Evolutionary conservation across 2,329 filamentous ascomycete species (phyloP).

Genomic region (Coniochaeta sp.): DNA sequence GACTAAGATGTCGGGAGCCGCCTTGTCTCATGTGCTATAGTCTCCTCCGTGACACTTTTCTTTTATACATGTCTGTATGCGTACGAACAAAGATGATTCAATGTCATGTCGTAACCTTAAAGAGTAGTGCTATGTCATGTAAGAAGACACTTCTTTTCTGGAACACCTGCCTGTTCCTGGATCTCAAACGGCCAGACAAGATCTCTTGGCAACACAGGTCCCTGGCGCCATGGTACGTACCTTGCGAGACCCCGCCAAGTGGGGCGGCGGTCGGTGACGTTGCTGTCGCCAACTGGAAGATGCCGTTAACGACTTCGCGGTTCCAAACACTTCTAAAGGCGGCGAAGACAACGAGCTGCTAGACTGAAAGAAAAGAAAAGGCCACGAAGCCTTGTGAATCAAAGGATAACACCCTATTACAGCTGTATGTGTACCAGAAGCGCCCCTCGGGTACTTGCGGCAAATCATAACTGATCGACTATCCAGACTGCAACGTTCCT

Average conservation of each 20-base stretch:
- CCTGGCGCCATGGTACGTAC: not conserved
- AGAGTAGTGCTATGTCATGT: not conserved
- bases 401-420: not conserved
- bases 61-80: not conserved
- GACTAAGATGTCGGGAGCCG: not conserved
- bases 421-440: not conserved
- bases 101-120: too few relatives aligned
- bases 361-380: not conserved
- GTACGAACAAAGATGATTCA: not conserved
- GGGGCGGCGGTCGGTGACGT: not conserved
- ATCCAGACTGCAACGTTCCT: conserved; percentile 2
- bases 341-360: not conserved
- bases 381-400: not conserved
- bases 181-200: not conserved
- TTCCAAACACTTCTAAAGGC: not conserved
- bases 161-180: not conserved
- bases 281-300: not conserved
- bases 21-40: not conserved
- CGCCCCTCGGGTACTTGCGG: conserved; percentile 53
- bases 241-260: not conserved
- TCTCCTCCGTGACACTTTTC: not conserved
- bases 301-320: not conserved
- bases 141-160: not conserved
- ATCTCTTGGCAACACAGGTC: not conserved
- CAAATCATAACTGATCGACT: conserved; percentile 8